These are phyloP conservation scores for Umbilicus rupestris DNA, from an alignment of 164 flowering plant species.

Conservation along the genomic window DNA sequence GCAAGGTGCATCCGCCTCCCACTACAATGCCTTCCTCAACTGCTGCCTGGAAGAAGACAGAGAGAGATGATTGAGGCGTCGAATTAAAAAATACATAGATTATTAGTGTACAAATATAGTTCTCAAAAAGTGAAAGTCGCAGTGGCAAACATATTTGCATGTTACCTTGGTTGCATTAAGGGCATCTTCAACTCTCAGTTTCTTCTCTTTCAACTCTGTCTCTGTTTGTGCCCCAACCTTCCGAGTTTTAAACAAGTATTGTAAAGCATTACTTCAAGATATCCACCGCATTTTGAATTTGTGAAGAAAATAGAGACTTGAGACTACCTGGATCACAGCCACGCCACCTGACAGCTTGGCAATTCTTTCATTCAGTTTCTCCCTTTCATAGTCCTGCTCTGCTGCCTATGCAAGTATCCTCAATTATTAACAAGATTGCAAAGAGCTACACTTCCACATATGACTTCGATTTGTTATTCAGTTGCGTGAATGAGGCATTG, in stretches of 20 bases:
- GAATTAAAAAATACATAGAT: no score
- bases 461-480: not conserved
- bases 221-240: conserved; percentile 99
- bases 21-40: conserved; percentile 98
- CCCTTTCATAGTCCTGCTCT: conserved; percentile 92
- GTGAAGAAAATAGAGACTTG: not conserved
- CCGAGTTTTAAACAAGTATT: not conserved
- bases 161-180: conserved; percentile 94
- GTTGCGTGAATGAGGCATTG: not conserved
- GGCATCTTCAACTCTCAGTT: conserved; percentile 97
- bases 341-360: conserved; percentile 98
- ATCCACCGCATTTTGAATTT: not conserved
- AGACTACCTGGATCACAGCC: conserved; percentile 79
- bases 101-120: no score
- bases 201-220: conserved; percentile 92
- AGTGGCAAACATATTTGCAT: not conserved
- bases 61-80: no score
- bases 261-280: not conserved
- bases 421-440: not conserved
- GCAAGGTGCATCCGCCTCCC: conserved; percentile 87
- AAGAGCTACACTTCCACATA: not conserved
- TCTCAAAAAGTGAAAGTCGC: no score
- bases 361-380: conserved; percentile 89
- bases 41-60: conserved; percentile 58
- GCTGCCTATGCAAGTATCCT: conserved; percentile 44